These are phyloP conservation scores for Apophysomyces variabilis DNA, from an alignment of 371 early-diverging fungal species.

Conservation along the genomic window DNA sequence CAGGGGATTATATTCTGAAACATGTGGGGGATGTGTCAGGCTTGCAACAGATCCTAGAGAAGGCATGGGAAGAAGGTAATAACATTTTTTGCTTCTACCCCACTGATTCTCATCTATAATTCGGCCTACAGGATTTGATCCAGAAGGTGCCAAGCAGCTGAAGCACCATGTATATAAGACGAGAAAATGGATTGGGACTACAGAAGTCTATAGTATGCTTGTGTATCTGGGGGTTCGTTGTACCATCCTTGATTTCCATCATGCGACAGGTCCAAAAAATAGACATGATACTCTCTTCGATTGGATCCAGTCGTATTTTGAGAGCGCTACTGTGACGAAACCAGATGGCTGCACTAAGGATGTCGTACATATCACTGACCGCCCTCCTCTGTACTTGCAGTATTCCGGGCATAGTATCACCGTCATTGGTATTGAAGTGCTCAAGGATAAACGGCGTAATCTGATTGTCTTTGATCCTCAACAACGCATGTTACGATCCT, in stretches of 20 bases:
- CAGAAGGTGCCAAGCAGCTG: slow-evolving; percentile 68
- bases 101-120: slow-evolving; percentile 6
- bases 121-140: slow-evolving; percentile 59
- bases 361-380: slow-evolving; percentile 48
- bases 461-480: slow-evolving; percentile 75
- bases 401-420: slow-evolving; percentile 78
- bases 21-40: slow-evolving; percentile 54
- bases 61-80: slow-evolving; percentile 66
- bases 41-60: slow-evolving; percentile 67
- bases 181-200: slow-evolving; percentile 81
- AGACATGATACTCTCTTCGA: slow-evolving; percentile 64
- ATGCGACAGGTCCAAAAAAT: slow-evolving; percentile 60
- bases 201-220: slow-evolving; percentile 72
- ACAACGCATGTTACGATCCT: slow-evolving; percentile 47
- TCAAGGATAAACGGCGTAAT: slow-evolving; percentile 47
- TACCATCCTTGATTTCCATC: slow-evolving; percentile 71
- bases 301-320: slow-evolving; percentile 61
- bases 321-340: slow-evolving; percentile 13
- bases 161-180: slow-evolving; percentile 61
- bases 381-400: slow-evolving; percentile 77
- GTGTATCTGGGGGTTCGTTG: slow-evolving; percentile 65
- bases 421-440: slow-evolving; percentile 68
- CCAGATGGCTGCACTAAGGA: not conserved
- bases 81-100: not conserved
- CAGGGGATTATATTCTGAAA: slow-evolving; percentile 33